Percentiles rank a stretch among this genome's conserved stretches.
phyloP scores from a whole-genome alignment of 306 rosid species.

The Trifolium repens region DNA sequence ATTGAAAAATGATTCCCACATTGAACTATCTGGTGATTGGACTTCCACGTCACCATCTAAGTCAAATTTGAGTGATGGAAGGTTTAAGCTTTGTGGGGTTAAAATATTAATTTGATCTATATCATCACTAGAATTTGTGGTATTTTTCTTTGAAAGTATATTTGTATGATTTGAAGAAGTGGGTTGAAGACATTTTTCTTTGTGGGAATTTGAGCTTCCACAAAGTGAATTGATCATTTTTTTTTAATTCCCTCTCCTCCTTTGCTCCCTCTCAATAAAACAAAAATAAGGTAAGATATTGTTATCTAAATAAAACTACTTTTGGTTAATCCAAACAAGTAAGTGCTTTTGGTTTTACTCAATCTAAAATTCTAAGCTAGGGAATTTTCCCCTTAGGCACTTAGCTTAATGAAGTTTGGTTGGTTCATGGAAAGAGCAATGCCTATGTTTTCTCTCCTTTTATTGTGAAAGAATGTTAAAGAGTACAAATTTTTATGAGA shows the following conservation, averaged over 20 bases:
- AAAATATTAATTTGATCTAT: slow-evolving; percentile 52
- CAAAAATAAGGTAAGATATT: slow-evolving; percentile 11
- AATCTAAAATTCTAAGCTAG: not conserved
- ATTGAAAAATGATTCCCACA: slow-evolving; percentile 84
- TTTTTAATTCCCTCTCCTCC: not conserved
- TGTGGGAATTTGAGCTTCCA: slow-evolving; percentile 56
- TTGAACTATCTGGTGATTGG: slow-evolving; percentile 75
- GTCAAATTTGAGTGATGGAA: slow-evolving; percentile 68
- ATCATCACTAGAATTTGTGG: slow-evolving; percentile 48
- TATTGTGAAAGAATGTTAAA: slow-evolving; percentile 40
- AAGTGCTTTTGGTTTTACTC: not conserved
- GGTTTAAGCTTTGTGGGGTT: slow-evolving; percentile 71
- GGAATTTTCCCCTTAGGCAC: not conserved
- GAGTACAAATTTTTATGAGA: slow-evolving; percentile 24
- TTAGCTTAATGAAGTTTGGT: slow-evolving; percentile 5
- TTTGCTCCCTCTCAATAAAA: slow-evolving; percentile 2
- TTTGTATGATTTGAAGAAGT: not conserved
- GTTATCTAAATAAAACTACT: not conserved
- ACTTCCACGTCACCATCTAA: slow-evolving; percentile 75
- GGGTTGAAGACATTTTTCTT: slow-evolving; percentile 12
- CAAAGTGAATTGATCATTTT: slow-evolving; percentile 77
- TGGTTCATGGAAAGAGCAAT: slow-evolving; percentile 54
- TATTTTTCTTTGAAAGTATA: not conserved
- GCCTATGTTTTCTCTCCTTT: slow-evolving; percentile 48
- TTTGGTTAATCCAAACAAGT: no score